Evolutionary conservation across 169 alveolate species (phyloP).

Genomic region (Cryptosporidium canis): DNA sequence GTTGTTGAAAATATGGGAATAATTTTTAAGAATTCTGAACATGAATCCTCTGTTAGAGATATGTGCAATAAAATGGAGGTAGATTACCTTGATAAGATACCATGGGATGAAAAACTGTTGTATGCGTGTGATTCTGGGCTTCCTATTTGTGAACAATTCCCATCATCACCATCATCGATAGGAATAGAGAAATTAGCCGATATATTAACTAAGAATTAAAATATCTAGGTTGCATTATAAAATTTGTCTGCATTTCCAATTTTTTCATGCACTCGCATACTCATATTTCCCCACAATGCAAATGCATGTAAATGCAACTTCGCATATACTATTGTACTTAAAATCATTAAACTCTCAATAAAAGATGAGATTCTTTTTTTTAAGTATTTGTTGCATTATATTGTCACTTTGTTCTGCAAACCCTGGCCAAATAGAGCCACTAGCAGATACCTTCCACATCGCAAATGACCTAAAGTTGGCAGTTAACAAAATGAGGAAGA

Average conservation of each 20-base stretch:
- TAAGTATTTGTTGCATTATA: neutral
- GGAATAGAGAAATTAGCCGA: conserved; percentile 65
- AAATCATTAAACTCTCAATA: neutral
- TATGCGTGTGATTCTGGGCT: conserved; percentile 79
- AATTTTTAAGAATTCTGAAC: conserved; percentile 47
- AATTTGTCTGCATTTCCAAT: neutral
- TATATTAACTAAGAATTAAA: neutral
- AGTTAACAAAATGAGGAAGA: conserved; percentile 50
- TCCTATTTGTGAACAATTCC: conserved; percentile 74
- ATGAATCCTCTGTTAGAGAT: conserved; percentile 48
- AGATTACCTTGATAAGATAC: conserved; percentile 78
- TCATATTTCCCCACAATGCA: conserved; percentile 46
- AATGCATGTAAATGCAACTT: conserved; percentile 14
- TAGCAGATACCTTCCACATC: neutral
- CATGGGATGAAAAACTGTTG: conserved; percentile 78
- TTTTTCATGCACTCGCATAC: neutral
- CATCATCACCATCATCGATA: conserved; percentile 69
- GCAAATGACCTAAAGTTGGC: conserved; percentile 17
- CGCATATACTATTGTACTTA: neutral
- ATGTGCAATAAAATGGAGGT: conserved; percentile 82
- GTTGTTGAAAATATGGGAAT: conserved; percentile 96
- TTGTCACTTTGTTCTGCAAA: conserved; percentile 15
- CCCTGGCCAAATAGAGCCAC: conserved; percentile 21
- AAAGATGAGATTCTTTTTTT: conserved; percentile 19
- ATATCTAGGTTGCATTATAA: neutral